phyloP scores from a whole-genome alignment of 2,329 filamentous ascomycete species.

The Ramichloridium luteum region DNA sequence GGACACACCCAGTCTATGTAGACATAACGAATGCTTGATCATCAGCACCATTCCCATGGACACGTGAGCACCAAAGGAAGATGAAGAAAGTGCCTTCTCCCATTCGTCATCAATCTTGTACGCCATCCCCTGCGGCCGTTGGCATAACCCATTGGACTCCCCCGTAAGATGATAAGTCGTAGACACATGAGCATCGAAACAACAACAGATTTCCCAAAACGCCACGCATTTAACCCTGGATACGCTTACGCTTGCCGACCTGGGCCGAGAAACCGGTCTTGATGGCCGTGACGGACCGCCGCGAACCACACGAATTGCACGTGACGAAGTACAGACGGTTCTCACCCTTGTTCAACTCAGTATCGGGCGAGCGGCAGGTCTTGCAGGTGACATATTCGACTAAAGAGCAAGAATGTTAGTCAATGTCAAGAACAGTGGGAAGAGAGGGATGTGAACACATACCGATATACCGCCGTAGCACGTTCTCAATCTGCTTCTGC shows the following conservation, averaged over 20 bases:
- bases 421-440: neutral
- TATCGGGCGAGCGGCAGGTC: slow-evolving; percentile 89
- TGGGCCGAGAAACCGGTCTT: slow-evolving; percentile 99
- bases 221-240: slow-evolving; percentile 35
- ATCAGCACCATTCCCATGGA: too few relatives aligned
- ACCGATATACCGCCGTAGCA: slow-evolving; percentile 90
- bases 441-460: slow-evolving; percentile 28
- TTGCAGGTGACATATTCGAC: slow-evolving; percentile 99
- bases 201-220: too few relatives aligned
- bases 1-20: too few relatives aligned
- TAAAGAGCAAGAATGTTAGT: slow-evolving; percentile 25
- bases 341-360: slow-evolving; percentile 95
- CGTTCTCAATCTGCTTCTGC: slow-evolving; percentile 98
- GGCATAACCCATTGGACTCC: too few relatives aligned
- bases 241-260: slow-evolving; percentile 96
- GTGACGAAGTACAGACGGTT: slow-evolving; percentile 99
- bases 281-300: slow-evolving; percentile 90
- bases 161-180: too few relatives aligned
- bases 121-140: too few relatives aligned
- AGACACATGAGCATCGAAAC: too few relatives aligned
- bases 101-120: too few relatives aligned
- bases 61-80: too few relatives aligned
- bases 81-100: too few relatives aligned
- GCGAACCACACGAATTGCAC: slow-evolving; percentile 57
- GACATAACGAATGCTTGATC: too few relatives aligned